These are phyloP conservation scores for Nakazawaea sp. DNA, from an alignment of 805 yeast species.

Conservation along the genomic window DNA sequence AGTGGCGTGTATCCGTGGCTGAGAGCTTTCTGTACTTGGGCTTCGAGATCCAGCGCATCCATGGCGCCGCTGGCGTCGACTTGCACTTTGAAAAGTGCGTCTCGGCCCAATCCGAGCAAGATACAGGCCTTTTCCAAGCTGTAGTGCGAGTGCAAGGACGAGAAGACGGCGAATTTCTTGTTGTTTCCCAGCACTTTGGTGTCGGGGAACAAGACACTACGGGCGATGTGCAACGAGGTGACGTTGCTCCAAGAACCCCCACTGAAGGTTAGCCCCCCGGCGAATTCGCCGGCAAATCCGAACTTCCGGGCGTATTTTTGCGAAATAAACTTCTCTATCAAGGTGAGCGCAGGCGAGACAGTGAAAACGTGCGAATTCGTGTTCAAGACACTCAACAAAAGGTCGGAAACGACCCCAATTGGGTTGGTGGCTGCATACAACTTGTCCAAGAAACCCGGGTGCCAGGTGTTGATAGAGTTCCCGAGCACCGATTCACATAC, in stretches of 20 bases:
- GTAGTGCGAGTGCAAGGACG: conserved; percentile 71
- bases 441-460: conserved; percentile 79
- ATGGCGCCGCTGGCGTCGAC: conserved; percentile 52
- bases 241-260: conserved; percentile 88
- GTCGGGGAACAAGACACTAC: conserved; percentile 59
- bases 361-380: conserved; percentile 84
- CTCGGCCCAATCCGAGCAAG: conserved; percentile 62
- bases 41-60: conserved; percentile 40
- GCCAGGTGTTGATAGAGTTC: conserved; percentile 80
- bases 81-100: conserved; percentile 54
- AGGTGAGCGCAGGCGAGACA: conserved; percentile 74
- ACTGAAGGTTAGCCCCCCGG: conserved; percentile 81
- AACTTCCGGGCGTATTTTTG: conserved; percentile 62
- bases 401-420: conserved; percentile 69
- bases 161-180: conserved; percentile 58
- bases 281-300: conserved; percentile 43
- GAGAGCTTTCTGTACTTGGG: conserved; percentile 33
- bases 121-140: conserved; percentile 80
- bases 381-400: conserved; percentile 61
- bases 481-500: conserved; percentile 51
- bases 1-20: conserved; percentile 62
- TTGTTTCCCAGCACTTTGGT: conserved; percentile 58
- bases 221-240: conserved; percentile 72
- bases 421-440: conserved; percentile 83
- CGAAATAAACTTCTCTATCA: conserved; percentile 65